Evolutionary conservation across 441 rosid species (phyloP).

Genomic region (Gossypium schwendimanii): DNA sequence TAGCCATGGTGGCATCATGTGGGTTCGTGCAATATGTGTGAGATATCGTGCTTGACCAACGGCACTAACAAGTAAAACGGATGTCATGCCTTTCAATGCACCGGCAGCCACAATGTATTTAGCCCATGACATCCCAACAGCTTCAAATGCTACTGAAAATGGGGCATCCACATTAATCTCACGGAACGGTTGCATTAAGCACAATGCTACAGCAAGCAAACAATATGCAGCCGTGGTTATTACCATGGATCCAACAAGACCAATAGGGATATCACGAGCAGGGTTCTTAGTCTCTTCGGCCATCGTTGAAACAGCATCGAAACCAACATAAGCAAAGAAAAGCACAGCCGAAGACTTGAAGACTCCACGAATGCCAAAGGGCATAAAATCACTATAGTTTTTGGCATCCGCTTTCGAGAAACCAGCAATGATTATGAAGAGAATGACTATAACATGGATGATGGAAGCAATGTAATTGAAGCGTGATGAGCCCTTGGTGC

Average conservation of each 20-base stretch:
- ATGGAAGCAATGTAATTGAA: conserved; percentile 65
- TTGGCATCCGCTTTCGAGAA: conserved; percentile 43
- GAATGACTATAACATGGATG: conserved; percentile 45
- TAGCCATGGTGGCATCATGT: conserved; percentile 81
- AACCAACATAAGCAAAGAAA: conserved; percentile 72
- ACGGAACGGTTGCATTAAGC: conserved; percentile 51
- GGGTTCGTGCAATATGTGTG: conserved; percentile 72
- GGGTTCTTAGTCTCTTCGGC: conserved; percentile 78
- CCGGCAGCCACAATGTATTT: conserved; percentile 70
- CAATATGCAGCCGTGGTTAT: conserved; percentile 45
- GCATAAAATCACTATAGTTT: conserved; percentile 42
- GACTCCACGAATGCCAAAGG: conserved; percentile 40
- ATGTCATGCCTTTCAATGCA: conserved; percentile 76
- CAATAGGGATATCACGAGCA: conserved; percentile 59
- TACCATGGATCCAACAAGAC: conserved; percentile 68
- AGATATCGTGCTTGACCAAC: conserved; percentile 72
- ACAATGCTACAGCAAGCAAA: conserved; percentile 36
- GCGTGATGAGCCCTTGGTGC: conserved; percentile 71
- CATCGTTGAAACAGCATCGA: conserved; percentile 73
- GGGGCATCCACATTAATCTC: conserved; percentile 46
- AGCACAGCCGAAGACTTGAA: conserved; percentile 57
- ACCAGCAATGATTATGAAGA: conserved; percentile 60
- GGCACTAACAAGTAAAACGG: conserved; percentile 52
- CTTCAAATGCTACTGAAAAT: conserved; percentile 59
- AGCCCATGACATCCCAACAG: conserved; percentile 65